Percentiles rank a stretch among this genome's conserved stretches.
phyloP scores from a whole-genome alignment of 23 red algal genomes.

The Gracilariopsis chorda region DNA sequence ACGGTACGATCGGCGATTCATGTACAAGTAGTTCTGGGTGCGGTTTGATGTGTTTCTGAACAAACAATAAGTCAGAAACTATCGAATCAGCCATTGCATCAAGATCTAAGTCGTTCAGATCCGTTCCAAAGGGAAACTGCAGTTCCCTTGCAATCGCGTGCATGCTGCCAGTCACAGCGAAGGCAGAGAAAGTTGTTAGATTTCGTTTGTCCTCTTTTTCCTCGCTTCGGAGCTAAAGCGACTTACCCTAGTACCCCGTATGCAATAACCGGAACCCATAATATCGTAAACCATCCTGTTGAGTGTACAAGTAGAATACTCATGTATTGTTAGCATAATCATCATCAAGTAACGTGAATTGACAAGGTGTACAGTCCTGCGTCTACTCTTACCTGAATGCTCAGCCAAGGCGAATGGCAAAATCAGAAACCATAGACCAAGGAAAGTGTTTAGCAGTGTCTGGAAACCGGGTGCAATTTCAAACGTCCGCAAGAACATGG shows the following conservation, averaged over 20 bases:
- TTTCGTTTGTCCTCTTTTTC: neutral
- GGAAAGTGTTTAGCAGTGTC: neutral
- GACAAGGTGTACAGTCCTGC: too few relatives aligned
- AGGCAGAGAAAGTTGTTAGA: neutral
- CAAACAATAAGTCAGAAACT: conserved; percentile 15
- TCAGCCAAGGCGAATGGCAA: conserved; percentile 23
- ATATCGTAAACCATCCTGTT: conserved; percentile 3
- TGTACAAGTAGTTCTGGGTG: neutral
- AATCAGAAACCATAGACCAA: conserved; percentile 22
- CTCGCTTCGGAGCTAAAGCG: neutral
- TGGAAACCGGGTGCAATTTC: neutral
- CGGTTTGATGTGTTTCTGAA: neutral
- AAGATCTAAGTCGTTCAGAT: conserved; percentile 23
- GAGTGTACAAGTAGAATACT: neutral
- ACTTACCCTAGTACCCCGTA: conserved; percentile 37
- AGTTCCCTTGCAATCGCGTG: conserved; percentile 11
- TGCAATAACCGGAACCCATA: conserved; percentile 1
- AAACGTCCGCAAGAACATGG: neutral
- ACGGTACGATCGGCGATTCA: neutral
- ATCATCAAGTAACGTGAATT: too few relatives aligned
- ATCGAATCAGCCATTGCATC: neutral
- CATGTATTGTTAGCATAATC: neutral
- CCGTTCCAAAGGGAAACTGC: conserved; percentile 33
- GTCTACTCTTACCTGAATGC: neutral
- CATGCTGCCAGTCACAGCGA: neutral